Percentiles rank a stretch among this genome's conserved stretches.
phyloP scores from a whole-genome alignment of 108 stramenopile species.

The Cyclotella atomus region DNA sequence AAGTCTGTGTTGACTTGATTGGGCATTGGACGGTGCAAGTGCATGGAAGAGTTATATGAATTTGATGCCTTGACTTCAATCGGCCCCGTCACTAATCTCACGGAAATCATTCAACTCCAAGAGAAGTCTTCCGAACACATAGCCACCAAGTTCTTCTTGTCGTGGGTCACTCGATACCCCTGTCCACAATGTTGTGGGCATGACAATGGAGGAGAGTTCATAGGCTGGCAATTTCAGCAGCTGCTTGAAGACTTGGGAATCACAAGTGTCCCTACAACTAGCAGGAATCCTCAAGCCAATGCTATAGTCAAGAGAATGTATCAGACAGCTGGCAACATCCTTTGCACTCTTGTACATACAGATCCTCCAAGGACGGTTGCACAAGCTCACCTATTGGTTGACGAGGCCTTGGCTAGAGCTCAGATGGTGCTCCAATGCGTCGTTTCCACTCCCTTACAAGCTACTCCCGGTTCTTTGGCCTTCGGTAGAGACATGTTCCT shows the following conservation, averaged over 20 bases:
- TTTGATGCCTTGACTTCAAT: no score
- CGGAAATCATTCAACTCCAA: no score
- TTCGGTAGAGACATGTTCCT: slow-evolving; percentile 55
- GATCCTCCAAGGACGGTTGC: background rate
- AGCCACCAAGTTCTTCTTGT: background rate
- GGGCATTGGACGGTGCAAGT: no score
- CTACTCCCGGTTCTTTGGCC: slow-evolving; percentile 45
- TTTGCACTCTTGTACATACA: background rate
- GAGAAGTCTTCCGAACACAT: background rate
- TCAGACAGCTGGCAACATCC: slow-evolving; percentile 8
- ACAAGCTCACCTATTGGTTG: background rate
- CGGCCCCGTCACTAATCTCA: no score
- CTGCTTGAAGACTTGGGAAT: slow-evolving; percentile 19
- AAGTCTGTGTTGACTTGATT: no score
- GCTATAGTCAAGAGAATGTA: slow-evolving; percentile 7
- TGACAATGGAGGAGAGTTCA: slow-evolving; percentile 62
- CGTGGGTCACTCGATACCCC: background rate
- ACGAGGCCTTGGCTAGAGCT: background rate
- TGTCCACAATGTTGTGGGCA: slow-evolving; percentile 1
- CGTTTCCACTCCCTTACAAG: slow-evolving; percentile 5
- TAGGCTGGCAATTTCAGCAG: slow-evolving; percentile 49
- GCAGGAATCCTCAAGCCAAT: slow-evolving; percentile 5
- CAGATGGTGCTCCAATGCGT: slow-evolving; percentile 26
- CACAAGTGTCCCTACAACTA: slow-evolving; percentile 23
- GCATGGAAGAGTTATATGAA: no score